phyloP scores from a whole-genome alignment of 2,329 filamentous ascomycete species.

The Nectriaceae sp. region DNA sequence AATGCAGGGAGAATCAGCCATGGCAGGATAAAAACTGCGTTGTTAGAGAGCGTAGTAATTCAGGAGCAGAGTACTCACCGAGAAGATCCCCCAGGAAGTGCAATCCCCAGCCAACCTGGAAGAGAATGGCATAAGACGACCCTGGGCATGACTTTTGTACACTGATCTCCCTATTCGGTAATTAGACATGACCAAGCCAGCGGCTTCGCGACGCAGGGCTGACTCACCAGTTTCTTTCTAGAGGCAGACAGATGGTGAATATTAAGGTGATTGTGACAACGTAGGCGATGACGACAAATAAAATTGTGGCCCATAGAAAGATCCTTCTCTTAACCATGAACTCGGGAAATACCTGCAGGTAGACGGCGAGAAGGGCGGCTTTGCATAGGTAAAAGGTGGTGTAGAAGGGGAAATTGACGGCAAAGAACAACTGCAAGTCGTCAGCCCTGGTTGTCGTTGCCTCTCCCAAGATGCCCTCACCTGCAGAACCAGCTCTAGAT shows the following conservation, averaged over 20 bases:
- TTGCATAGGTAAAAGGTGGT: constrained; percentile 25
- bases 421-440: constrained; percentile 15
- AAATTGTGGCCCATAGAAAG: constrained; percentile 14
- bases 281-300: constrained; percentile 1
- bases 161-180: background rate
- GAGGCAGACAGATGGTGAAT: constrained; percentile 4
- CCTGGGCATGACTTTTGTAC: background rate
- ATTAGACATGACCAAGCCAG: background rate
- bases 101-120: constrained; percentile 15
- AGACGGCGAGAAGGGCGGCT: constrained; percentile 17
- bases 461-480: constrained; percentile 4
- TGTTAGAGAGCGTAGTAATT: background rate
- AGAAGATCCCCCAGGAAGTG: constrained; percentile 15
- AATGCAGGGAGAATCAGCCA: constrained; percentile 17
- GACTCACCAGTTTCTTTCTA: constrained; percentile 12
- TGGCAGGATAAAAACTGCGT: constrained; percentile 10
- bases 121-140: constrained; percentile 5
- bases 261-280: background rate
- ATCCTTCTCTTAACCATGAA: constrained; percentile 18
- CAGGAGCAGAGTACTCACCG: background rate
- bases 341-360: constrained; percentile 10
- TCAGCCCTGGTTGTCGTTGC: background rate
- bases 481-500: constrained; percentile 7
- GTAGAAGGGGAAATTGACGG: constrained; percentile 17
- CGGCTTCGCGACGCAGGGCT: background rate